phyloP scores from a whole-genome alignment of 2,329 filamentous ascomycete species.

The Aureobasidium sp. region DNA sequence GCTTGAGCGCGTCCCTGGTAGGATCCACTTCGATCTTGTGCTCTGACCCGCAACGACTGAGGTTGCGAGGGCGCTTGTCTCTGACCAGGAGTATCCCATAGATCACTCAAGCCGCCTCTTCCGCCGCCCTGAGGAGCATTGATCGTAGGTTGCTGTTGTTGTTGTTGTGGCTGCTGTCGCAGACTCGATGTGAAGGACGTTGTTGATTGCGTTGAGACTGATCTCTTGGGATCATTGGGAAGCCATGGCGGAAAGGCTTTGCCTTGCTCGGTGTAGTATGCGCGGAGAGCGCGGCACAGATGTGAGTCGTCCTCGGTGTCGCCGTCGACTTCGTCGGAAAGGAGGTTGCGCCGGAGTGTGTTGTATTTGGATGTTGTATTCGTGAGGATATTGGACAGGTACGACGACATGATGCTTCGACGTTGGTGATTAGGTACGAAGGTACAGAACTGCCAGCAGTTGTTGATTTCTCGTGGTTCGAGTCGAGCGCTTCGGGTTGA shows the following conservation, averaged over 20 bases:
- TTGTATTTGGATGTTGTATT: conserved; percentile 52
- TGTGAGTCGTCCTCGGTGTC: conserved; percentile 79
- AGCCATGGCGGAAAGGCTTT: conserved; percentile 79
- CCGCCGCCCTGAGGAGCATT: conserved; percentile 31
- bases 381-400: conserved; percentile 66
- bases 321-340: conserved; percentile 52
- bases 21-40: conserved; percentile 27
- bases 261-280: conserved; percentile 87
- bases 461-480: not conserved
- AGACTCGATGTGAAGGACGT: conserved; percentile 45
- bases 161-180: conserved; percentile 36
- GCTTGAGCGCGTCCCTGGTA: conserved; percentile 3
- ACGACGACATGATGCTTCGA: conserved; percentile 58
- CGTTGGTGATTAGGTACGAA: not conserved
- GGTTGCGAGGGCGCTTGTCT: conserved; percentile 29
- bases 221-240: conserved; percentile 77
- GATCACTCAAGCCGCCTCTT: conserved; percentile 49
- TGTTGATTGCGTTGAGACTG: conserved; percentile 47
- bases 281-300: conserved; percentile 84
- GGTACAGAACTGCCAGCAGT: not conserved
- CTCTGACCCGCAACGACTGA: conserved; percentile 22
- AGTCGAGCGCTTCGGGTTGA: not conserved
- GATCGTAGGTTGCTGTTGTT: conserved; percentile 28
- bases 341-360: conserved; percentile 56
- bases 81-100: conserved; percentile 48